Evolutionary conservation across 2,329 filamentous ascomycete species (phyloP), one percentile per base, ranked within the genome.

Genomic region (Anthostomella pinea): DNA sequence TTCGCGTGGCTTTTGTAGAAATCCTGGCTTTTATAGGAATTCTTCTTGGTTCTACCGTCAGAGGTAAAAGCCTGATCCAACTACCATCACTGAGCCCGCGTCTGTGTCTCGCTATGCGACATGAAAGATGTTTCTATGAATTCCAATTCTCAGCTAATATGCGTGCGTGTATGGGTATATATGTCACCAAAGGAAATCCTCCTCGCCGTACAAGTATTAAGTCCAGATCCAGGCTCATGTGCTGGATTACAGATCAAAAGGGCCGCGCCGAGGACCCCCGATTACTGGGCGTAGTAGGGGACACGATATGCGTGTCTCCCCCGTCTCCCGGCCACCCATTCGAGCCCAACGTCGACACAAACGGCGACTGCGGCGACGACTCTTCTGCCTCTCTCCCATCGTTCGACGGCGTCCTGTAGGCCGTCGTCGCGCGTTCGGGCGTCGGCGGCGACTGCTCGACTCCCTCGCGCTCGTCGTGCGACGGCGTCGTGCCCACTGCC

Each of bases 301-400:
- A 58, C 21, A 58, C 54, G n/a, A 54, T 25, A 22, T 51, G 48
- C 17, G 35, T 39, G 19, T 53, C 46, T 6, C 22, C 39, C 35
- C 36, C 35, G 20, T 53, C 49, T n/a, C 45, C 48, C 20, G 38
- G 33, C 41, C 42, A 50, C 6, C 45, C 51, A 11, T 35, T 27
- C 20, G 41, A 52, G 3, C 49, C 54, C 8, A 55, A 25, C 3
- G 55, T 58, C 16, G 56, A 57, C 3, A 54, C 51, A 26, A 49
- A 41, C 3, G 56, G 53, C 6, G 52, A 56, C 21, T 45, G 49
- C 4, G 43, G 52, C 21, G n/a, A 39, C 17, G 45, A 43, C 2
- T 41, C 46, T 9, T 34, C 39, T n/a, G 34, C 29, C 13, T 44
- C 39, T 32, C 43, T 39, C 17, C 33, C 42, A 20, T 34, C 39